phyloP scores from a whole-genome alignment of 805 yeast genomes.

The Kluyveromyces wickerhamii region DNA sequence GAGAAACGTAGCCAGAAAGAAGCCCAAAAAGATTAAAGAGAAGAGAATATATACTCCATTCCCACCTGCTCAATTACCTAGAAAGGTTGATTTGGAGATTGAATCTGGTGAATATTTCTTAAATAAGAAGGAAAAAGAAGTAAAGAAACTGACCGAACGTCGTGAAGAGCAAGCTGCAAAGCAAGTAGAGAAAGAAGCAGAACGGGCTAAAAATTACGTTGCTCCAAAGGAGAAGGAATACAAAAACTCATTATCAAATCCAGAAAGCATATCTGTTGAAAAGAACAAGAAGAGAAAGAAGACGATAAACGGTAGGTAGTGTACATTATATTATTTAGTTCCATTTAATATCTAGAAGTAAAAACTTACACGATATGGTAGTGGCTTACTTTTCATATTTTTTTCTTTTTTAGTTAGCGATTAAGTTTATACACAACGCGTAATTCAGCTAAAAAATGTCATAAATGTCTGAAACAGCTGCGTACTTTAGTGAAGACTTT shows the following conservation, averaged over 20 bases:
- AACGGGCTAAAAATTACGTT: constrained; percentile 66
- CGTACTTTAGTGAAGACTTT: too few relatives aligned
- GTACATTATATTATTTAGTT: too few relatives aligned
- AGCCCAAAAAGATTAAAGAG: constrained; percentile 57
- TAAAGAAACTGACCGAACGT: constrained; percentile 65
- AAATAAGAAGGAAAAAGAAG: constrained; percentile 74
- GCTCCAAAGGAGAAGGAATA: constrained; percentile 77
- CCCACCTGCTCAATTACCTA: constrained; percentile 96
- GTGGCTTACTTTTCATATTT: too few relatives aligned
- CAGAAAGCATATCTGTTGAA: constrained; percentile 15
- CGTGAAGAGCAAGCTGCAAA: constrained; percentile 68
- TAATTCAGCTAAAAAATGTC: too few relatives aligned
- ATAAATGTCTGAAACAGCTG: too few relatives aligned
- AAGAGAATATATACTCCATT: constrained; percentile 91
- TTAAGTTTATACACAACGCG: too few relatives aligned
- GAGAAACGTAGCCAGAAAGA: constrained; percentile 90
- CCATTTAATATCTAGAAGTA: too few relatives aligned
- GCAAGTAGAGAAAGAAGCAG: constrained; percentile 55
- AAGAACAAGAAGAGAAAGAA: constrained; percentile 8
- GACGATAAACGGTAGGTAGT: too few relatives aligned
- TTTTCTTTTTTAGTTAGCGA: too few relatives aligned
- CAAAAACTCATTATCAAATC: constrained; percentile 33
- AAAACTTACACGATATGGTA: too few relatives aligned
- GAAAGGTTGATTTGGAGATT: constrained; percentile 94
- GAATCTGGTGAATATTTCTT: constrained; percentile 98